A percentile compares a stretch with the other conserved stretches of the same genome.
These are phyloP conservation scores for Pisolithus tinctorius DNA, from an alignment of 768 basidiomycete genomes.

Conservation along the genomic window DNA sequence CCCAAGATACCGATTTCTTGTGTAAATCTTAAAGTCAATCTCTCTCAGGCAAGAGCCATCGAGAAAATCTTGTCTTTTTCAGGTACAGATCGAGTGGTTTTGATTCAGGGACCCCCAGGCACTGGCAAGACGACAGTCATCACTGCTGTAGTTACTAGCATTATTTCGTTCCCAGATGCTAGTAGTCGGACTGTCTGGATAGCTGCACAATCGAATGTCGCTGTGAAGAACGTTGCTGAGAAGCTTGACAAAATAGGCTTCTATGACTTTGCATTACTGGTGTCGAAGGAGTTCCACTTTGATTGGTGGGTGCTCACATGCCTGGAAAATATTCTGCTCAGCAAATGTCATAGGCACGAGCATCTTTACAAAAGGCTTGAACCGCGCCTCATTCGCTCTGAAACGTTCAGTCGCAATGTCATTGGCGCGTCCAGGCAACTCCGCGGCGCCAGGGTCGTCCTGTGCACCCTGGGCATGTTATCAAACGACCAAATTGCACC, in stretches of 20 bases:
- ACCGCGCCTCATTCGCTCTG: too few species aligned
- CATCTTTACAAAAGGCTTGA: constrained; percentile 33
- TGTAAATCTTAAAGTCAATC: constrained; percentile 9
- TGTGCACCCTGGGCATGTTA: constrained; percentile 45
- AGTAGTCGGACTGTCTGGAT: constrained; percentile 6
- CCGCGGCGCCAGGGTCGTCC: constrained; percentile 30
- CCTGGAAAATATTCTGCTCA: background rate
- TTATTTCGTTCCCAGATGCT: constrained; percentile 40
- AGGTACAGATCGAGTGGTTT: constrained; percentile 15
- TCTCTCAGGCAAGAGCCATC: constrained; percentile 23
- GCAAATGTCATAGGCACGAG: constrained; percentile 37
- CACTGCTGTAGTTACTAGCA: constrained; percentile 27
- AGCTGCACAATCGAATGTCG: constrained; percentile 24
- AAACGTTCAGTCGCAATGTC: too few species aligned
- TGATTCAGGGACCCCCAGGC: constrained; percentile 20
- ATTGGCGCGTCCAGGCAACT: background rate
- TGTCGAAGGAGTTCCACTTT: constrained; percentile 39
- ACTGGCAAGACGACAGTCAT: constrained; percentile 37
- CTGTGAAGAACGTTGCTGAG: constrained; percentile 46
- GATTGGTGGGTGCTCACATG: constrained; percentile 31
- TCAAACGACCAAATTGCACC: constrained; percentile 16
- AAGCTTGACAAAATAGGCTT: constrained; percentile 30
- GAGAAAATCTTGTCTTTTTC: constrained; percentile 19
- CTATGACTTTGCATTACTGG: constrained; percentile 31
- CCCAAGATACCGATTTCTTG: background rate